These are phyloP conservation scores for Zostera marina DNA, from an alignment of 116 monocot genomes.

Conservation along the genomic window DNA sequence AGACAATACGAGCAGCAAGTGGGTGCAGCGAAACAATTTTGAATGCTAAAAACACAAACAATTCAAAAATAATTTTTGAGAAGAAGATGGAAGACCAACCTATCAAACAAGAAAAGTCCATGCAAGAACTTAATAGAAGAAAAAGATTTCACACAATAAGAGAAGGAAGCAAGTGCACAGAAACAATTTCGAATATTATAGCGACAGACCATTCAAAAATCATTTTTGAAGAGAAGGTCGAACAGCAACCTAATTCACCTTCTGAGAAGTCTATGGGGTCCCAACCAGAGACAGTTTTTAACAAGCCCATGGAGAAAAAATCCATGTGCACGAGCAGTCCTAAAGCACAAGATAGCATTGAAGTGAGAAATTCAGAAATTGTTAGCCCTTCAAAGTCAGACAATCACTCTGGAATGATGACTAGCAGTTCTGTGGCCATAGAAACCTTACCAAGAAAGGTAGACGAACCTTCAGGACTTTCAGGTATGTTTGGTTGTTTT, in stretches of 20 bases:
- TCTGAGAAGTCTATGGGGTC: background rate
- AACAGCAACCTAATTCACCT: background rate
- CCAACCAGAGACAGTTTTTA: background rate
- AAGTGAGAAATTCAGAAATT: constrained; percentile 6
- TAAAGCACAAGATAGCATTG: background rate
- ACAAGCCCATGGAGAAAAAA: constrained; percentile 6
- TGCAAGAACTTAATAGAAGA: no score
- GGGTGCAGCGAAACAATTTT: background rate
- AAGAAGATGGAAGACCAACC: background rate
- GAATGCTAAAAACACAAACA: constrained; percentile 17
- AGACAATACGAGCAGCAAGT: constrained; percentile 28
- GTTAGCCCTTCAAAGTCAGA: background rate
- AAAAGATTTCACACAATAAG: constrained; percentile 50
- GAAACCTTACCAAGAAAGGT: constrained; percentile 33
- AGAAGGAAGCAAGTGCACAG: constrained; percentile 7
- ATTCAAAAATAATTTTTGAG: background rate
- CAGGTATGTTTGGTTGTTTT: background rate
- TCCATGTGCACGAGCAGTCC: constrained; percentile 1
- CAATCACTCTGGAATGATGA: constrained; percentile 7
- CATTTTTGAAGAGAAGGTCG: background rate
- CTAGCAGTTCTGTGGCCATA: background rate
- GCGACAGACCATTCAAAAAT: constrained; percentile 7
- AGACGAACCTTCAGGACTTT: constrained; percentile 26
- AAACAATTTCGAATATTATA: constrained; percentile 13
- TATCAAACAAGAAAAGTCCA: constrained; percentile 10